Base-by-base conservation (phyloP, 2,329 filamentous ascomycete genomes). In the Nigrospora oryzae region DNA sequence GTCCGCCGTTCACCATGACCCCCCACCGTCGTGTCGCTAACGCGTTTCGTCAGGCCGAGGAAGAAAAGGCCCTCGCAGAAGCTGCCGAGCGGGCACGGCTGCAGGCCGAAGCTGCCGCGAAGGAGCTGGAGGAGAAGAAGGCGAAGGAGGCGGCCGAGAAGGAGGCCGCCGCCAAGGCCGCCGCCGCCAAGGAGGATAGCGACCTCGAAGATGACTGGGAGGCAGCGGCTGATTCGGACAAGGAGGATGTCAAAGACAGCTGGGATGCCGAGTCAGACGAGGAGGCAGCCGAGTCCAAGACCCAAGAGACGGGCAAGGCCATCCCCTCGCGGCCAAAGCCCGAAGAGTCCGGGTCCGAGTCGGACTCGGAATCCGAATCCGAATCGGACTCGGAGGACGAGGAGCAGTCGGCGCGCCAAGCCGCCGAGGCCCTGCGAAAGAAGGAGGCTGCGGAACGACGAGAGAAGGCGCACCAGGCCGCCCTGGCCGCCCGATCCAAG, bases 201-300 rank as follows among this genome's bases (percentile, higher is more conserved):
- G 81, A 81, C 15, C 63, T 85, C 23, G 83, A 86, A 14, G 84
- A 94, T 33, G 89, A 95, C 64, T 95, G 90, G 90, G 89, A 96
- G 64, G 81, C 83, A 30, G 83, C 87, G 41, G 89, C 86, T 30
- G 86, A 83, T 23, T 86, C 86, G 40, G 79, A 78, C 11, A 79
- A 86, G 23, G 83, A 84, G 14, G 83, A 85, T 48, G 76, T 95
- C 58, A 96, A 96, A 67, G 91, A 96, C 53, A 91, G 84, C 70
- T 97, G 91, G 91, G 91, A 97, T 62, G 89, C 86, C 32, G 85
- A 89, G 44, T 83, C 81, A 3, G 86, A 87, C 40, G 84, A 87
- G 7, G 86, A 89, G 56, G 58, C 70, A 74, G 64, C 63, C 40
- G 51, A 56, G 37, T 46, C 49, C 39, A 60, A 61, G 49, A 40